A percentile compares a stretch with the other conserved stretches of the same genome.
These are phyloP conservation scores for Phytophthora fragariaefolia DNA, from an alignment of 352 stramenopile genomes.

Conservation along the genomic window DNA sequence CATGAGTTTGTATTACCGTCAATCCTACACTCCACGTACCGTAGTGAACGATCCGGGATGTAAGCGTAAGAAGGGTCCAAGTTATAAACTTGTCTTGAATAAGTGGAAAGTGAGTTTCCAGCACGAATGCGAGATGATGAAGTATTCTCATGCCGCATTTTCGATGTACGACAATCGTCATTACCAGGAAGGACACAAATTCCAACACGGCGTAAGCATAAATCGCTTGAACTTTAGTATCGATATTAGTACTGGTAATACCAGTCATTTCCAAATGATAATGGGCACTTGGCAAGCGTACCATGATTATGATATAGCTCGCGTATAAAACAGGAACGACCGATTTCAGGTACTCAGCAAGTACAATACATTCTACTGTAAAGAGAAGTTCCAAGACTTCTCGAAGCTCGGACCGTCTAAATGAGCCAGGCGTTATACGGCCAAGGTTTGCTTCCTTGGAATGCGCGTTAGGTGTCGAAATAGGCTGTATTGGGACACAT, in stretches of 20 bases:
- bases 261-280: conserved; percentile 19
- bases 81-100: conserved; percentile 23
- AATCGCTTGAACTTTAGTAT: conserved; percentile 1
- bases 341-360: conserved; percentile 44
- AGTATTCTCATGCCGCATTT: conserved; percentile 19
- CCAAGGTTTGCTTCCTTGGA: neutral
- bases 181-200: conserved; percentile 21
- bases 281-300: conserved; percentile 22
- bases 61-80: conserved; percentile 7
- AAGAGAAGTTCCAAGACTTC: conserved; percentile 23
- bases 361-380: conserved; percentile 36
- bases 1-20: too few species aligned
- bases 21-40: neutral
- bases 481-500: neutral
- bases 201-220: conserved; percentile 27
- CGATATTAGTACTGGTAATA: conserved; percentile 1
- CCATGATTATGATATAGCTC: conserved; percentile 21
- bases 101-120: conserved; percentile 28
- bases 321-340: conserved; percentile 38
- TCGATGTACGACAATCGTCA: conserved; percentile 15
- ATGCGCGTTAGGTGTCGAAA: too few species aligned
- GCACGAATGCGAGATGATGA: conserved; percentile 36
- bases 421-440: neutral
- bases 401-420: neutral
- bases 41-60: conserved; percentile 9